Evolutionary conservation across 768 basidiomycete genomes (phyloP).

Genomic region (Sarcodon aspratus): DNA sequence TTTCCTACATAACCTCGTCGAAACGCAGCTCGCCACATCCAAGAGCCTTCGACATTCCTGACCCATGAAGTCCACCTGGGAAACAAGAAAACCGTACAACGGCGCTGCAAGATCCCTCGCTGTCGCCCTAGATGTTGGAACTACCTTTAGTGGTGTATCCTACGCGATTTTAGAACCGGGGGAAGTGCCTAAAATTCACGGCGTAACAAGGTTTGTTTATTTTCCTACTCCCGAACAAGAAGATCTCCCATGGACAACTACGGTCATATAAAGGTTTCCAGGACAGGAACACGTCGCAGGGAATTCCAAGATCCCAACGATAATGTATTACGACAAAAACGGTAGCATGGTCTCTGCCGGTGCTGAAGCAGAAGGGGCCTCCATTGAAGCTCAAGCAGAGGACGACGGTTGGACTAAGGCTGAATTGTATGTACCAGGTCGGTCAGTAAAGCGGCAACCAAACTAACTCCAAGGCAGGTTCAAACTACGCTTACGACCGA

Average conservation of each 20-base stretch:
- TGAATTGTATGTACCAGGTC: slow-evolving; percentile 44
- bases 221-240: not conserved
- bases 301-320: slow-evolving; percentile 73
- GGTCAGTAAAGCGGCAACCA: not conserved
- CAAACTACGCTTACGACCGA: slow-evolving; percentile 70
- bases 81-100: slow-evolving; percentile 64
- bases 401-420: slow-evolving; percentile 70
- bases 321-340: slow-evolving; percentile 60
- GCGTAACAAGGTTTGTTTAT: slow-evolving; percentile 53
- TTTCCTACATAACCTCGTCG: not conserved
- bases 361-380: slow-evolving; percentile 60
- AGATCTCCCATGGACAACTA: not conserved
- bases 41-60: too few relatives aligned
- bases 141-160: slow-evolving; percentile 75
- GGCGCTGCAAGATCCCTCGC: slow-evolving; percentile 56
- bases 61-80: slow-evolving; percentile 40
- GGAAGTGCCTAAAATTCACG: slow-evolving; percentile 71
- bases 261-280: slow-evolving; percentile 42
- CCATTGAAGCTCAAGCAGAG: slow-evolving; percentile 52
- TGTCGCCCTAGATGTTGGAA: slow-evolving; percentile 74
- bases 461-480: slow-evolving; percentile 31
- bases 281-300: slow-evolving; percentile 82
- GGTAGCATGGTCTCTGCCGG: slow-evolving; percentile 64
- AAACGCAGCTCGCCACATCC: too few relatives aligned
- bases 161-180: slow-evolving; percentile 77